phyloP scores from a whole-genome alignment of 2,329 filamentous ascomycete genomes.

The Penicillium frequentans region DNA sequence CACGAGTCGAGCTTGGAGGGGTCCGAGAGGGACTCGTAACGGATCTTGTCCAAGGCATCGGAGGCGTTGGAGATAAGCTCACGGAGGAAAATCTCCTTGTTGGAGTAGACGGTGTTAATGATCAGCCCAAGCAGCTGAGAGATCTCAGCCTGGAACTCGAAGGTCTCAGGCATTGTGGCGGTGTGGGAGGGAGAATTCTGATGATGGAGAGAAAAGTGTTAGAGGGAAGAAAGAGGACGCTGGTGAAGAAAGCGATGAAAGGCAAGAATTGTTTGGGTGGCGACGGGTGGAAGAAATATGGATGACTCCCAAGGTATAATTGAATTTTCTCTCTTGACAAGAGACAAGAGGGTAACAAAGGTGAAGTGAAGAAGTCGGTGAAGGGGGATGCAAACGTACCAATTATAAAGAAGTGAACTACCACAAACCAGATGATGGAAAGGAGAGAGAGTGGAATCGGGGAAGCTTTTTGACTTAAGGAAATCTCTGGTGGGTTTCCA shows the following conservation, averaged over 20 bases:
- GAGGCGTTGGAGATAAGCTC: slow-evolving; percentile 98
- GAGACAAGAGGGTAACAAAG: slow-evolving; percentile 8
- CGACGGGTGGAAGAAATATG: background rate
- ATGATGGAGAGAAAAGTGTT: background rate
- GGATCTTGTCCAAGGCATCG: slow-evolving; percentile 99
- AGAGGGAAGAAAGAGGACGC: slow-evolving; percentile 10
- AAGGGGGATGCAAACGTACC: slow-evolving; percentile 8
- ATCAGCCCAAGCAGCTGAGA: slow-evolving; percentile 99
- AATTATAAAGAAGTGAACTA: slow-evolving; percentile 19
- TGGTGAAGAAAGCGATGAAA: background rate
- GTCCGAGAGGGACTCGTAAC: slow-evolving; percentile 97
- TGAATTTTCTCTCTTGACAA: background rate
- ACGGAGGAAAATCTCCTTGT: slow-evolving; percentile 99
- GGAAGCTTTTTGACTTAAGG: slow-evolving; percentile 31
- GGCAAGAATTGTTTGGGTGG: background rate
- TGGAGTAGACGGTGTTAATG: slow-evolving; percentile 99
- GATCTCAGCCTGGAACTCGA: slow-evolving; percentile 99
- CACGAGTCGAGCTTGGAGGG: slow-evolving; percentile 93
- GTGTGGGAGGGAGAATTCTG: slow-evolving; percentile 13
- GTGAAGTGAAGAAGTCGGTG: slow-evolving; percentile 15
- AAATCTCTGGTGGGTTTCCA: slow-evolving; percentile 37
- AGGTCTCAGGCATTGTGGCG: slow-evolving; percentile 84
- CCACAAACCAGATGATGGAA: slow-evolving; percentile 17
- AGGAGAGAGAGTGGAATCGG: background rate
- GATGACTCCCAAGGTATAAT: background rate